Evolutionary conservation across 2,329 filamentous ascomycete species (phyloP).

Genomic region (Talaromyces islandicus): DNA sequence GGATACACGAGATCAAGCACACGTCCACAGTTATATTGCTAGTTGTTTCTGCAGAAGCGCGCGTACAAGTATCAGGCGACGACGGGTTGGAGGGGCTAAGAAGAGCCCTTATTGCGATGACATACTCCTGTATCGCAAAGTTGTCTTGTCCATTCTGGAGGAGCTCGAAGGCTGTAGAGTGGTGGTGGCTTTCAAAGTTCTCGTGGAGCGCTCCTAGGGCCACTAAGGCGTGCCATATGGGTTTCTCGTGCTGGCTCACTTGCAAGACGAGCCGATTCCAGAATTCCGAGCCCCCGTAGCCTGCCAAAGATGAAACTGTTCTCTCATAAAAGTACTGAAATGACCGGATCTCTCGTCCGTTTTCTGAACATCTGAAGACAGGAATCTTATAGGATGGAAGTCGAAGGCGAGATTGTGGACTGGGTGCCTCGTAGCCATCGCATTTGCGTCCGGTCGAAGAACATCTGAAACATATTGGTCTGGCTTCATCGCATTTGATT

Average conservation of each 20-base stretch:
- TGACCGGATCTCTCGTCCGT: conserved; percentile 20
- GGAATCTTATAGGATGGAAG: neutral
- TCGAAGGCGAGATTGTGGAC: conserved; percentile 9
- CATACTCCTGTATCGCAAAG: conserved; percentile 5
- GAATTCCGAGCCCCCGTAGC: conserved; percentile 20
- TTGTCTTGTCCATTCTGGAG: neutral
- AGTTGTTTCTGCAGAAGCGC: neutral
- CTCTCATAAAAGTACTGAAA: conserved; percentile 27
- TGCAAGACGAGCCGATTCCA: conserved; percentile 20
- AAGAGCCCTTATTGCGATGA: conserved; percentile 2
- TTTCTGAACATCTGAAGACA: neutral
- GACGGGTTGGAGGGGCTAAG: neutral
- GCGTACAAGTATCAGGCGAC: neutral
- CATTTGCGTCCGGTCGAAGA: conserved; percentile 26
- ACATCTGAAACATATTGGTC: conserved; percentile 22
- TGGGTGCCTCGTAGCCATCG: conserved; percentile 19
- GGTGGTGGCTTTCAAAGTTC: conserved; percentile 11
- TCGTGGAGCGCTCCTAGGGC: conserved; percentile 25
- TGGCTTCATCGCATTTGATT: conserved; percentile 29
- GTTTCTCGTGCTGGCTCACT: conserved; percentile 19
- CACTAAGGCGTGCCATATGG: conserved; percentile 22
- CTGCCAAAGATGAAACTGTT: conserved; percentile 20
- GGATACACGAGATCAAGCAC: conserved; percentile 18
- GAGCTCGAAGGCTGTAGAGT: neutral
- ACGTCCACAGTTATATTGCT: conserved; percentile 11